Conservation (phyloP, 306 rosid species). For the Morella rubra region DNA sequence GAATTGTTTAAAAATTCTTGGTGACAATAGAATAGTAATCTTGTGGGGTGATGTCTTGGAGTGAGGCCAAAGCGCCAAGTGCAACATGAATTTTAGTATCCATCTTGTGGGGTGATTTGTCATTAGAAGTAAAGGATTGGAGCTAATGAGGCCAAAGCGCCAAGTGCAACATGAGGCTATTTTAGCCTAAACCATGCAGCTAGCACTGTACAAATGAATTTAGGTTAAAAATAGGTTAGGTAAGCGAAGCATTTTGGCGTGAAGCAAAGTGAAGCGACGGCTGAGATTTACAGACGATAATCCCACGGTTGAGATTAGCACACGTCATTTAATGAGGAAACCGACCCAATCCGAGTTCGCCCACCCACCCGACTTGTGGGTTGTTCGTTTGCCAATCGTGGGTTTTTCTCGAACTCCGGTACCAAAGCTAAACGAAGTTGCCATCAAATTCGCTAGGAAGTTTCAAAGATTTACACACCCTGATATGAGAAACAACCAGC, state of each 20-base stretch:
- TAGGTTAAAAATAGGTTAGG: no score
- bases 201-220: no score
- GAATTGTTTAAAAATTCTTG: conserved; percentile 50
- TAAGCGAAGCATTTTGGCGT: no score
- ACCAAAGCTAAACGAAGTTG: conserved; percentile 96
- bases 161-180: conserved; percentile 73
- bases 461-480: conserved; percentile 59
- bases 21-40: conserved; percentile 49
- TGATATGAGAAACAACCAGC: conserved; percentile 53
- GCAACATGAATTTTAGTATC: no score
- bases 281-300: neutral
- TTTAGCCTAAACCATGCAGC: conserved; percentile 85
- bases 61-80: no score
- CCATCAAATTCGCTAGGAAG: conserved; percentile 86
- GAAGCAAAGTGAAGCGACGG: neutral
- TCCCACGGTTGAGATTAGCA: no score
- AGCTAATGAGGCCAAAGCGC: conserved; percentile 83
- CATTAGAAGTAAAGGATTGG: conserved; percentile 71
- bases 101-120: conserved; percentile 46
- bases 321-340: no score
- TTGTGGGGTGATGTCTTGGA: no score
- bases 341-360: no score
- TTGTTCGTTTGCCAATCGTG: conserved; percentile 86
- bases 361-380: conserved; percentile 39
- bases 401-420: conserved; percentile 84